Base-by-base conservation (phyloP, 306 rosid species). In the peach (Prunus persica) region DNA sequence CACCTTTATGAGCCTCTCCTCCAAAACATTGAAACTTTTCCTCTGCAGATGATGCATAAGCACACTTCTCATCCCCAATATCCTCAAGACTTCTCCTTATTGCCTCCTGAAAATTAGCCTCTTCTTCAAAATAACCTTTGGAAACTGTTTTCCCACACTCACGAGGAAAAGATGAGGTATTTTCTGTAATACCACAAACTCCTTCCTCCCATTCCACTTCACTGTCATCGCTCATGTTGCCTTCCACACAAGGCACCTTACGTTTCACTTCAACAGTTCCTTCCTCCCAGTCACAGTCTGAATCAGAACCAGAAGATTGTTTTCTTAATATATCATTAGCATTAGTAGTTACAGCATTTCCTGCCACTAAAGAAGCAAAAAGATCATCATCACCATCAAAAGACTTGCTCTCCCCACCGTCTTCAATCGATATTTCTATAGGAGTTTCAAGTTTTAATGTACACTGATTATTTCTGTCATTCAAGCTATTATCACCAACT, bases 131-230 rank as follows among this genome's bases (percentile, higher is more conserved):
- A 74, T 16, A 15, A 65, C 97, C 97, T 84, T 70, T 91, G 58
- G 96, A 90, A 82, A 77, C 73, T 68, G 62, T 28, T 82, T 74
- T 84, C 50, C 46, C 85, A 22, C 80, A 65, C 70, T 86, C 84
- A 66, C 38, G n/a, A 25, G 65, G 84, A 69, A 51, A 49, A n/a
- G 65, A 24, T 32, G 74, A 46, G 51, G 91, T 80, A 63, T 58
- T 86, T 79, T 80, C 81, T 71, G 68, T 72, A 79, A 77, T 78
- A 67, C 71, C 88, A 82, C 82, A 82, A 79, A 79, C 83, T 80
- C 90, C 93, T 69, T 91, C 96, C 86, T 90, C 97, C 95, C 97
- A 91, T 62, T 94, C 97, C 69, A 89, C 89, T 50, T 89, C 97
- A 84, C 85, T 85, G 34, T 82, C 97, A 76, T 82, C 88, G 82